Evolutionary conservation across 805 yeast genomes (phyloP).

Genomic region (Lachancea mirantina): DNA sequence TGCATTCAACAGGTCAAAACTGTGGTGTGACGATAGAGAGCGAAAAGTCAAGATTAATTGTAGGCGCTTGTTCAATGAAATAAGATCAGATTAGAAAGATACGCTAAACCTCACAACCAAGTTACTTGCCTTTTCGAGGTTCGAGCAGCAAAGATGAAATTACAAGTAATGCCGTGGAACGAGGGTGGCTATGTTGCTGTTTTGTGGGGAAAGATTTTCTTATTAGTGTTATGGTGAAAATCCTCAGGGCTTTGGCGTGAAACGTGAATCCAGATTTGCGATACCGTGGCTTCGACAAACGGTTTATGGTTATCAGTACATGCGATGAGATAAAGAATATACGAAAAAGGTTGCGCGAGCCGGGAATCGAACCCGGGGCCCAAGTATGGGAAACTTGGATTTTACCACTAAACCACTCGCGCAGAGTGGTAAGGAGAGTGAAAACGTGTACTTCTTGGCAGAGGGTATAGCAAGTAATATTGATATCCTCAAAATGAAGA

Average conservation of each 20-base stretch:
- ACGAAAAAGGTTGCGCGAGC: slow-evolving; percentile 10
- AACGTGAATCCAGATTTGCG: too few species aligned
- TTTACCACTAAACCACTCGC: slow-evolving; percentile 20
- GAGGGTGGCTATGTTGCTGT: background rate
- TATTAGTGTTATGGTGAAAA: too few species aligned
- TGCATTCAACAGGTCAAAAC: background rate
- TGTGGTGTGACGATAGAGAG: background rate
- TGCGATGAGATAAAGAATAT: background rate
- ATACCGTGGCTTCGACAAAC: background rate
- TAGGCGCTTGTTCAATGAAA: background rate
- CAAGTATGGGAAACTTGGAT: slow-evolving; percentile 19
- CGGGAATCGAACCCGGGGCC: slow-evolving; percentile 26
- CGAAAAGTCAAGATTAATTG: background rate
- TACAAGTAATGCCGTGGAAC: too few species aligned
- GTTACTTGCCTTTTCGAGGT: too few species aligned
- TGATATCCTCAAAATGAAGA: too few species aligned
- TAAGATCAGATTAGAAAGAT: background rate
- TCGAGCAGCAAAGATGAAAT: too few species aligned
- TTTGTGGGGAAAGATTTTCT: background rate
- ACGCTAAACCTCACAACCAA: background rate
- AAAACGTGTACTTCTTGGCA: too few species aligned
- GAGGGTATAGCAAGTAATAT: too few species aligned
- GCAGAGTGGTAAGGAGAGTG: slow-evolving; percentile 1
- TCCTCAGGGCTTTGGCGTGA: too few species aligned
- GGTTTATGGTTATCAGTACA: slow-evolving; percentile 1